Evolutionary conservation across 202 grass and related monocot species (phyloP).

Genomic region (Panicum virgatum): DNA sequence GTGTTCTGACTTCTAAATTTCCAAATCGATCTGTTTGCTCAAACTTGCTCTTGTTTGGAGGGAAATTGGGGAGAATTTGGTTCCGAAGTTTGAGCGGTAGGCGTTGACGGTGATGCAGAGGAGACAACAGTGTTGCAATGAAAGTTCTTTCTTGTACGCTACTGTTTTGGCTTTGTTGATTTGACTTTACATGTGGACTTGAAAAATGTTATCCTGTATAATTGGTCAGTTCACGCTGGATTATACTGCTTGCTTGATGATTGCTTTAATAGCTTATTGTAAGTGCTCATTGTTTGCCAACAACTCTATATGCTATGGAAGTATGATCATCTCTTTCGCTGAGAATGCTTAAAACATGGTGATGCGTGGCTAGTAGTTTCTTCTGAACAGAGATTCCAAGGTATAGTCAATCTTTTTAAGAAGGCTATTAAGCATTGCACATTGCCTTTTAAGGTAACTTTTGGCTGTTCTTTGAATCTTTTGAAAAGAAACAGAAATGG

Average conservation of each 20-base stretch:
- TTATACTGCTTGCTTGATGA: neutral
- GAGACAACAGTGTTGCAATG: constrained; percentile 9
- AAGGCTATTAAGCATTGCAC: neutral
- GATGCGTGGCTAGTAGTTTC: constrained; percentile 1
- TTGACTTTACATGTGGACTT: neutral
- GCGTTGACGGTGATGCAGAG: constrained; percentile 27
- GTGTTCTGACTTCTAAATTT: constrained; percentile 9
- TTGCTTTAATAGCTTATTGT: neutral
- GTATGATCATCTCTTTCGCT: neutral
- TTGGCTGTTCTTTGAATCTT: constrained; percentile 1
- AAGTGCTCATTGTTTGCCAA: neutral
- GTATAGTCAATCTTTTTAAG: constrained; percentile 15
- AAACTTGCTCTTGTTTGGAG: constrained; percentile 23
- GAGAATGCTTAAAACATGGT: constrained; percentile 8
- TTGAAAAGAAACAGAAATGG: neutral
- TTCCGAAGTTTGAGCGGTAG: constrained; percentile 21
- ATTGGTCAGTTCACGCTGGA: neutral
- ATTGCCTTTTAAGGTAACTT: neutral
- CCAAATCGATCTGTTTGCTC: constrained; percentile 24
- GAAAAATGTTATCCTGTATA: neutral
- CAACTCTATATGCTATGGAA: constrained; percentile 3
- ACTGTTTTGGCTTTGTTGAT: constrained; percentile 17
- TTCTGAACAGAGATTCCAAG: neutral
- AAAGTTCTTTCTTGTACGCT: constrained; percentile 44
- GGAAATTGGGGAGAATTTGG: constrained; percentile 23